These are phyloP conservation scores for Hymenoscyphus infarciens DNA, from an alignment of 2,329 filamentous ascomycete genomes.

Conservation along the genomic window DNA sequence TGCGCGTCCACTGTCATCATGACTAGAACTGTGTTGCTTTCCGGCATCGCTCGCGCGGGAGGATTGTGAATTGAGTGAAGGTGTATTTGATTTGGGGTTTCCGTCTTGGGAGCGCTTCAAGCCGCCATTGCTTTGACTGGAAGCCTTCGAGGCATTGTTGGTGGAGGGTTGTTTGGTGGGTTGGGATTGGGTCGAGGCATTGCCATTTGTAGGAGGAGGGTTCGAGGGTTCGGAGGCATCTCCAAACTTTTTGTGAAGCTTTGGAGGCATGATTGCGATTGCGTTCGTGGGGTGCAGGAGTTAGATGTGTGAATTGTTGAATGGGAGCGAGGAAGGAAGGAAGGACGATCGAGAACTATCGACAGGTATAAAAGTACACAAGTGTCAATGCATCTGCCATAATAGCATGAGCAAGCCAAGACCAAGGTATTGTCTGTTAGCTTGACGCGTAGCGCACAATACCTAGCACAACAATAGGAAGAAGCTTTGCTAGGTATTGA, in stretches of 20 bases:
- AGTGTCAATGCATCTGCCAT: not conserved
- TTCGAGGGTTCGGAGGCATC: conserved; percentile 21
- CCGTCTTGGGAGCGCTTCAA: conserved; percentile 25
- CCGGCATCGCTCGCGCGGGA: not conserved
- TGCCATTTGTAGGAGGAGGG: not conserved
- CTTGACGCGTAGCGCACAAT: not conserved
- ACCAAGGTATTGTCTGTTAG: not conserved
- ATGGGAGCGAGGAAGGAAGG: not conserved
- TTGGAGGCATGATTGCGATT: conserved; percentile 39
- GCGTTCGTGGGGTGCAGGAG: not conserved
- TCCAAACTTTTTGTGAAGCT: conserved; percentile 39
- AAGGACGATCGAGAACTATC: not conserved
- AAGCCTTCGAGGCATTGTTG: not conserved
- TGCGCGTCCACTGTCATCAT: conserved; percentile 5
- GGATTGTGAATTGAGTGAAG: not conserved
- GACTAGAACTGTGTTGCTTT: not conserved
- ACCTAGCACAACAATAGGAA: conserved; percentile 5
- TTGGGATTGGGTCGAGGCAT: not conserved
- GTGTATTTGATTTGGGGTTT: conserved; percentile 20
- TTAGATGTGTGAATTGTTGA: not conserved
- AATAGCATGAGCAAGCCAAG: not conserved
- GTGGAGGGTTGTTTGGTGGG: not conserved
- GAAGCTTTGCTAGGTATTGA: conserved; percentile 4
- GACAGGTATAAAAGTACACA: not conserved
- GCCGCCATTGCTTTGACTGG: conserved; percentile 8